Conservation (phyloP, 2,329 filamentous ascomycete species). For the Aspergillus brasiliensis region DNA sequence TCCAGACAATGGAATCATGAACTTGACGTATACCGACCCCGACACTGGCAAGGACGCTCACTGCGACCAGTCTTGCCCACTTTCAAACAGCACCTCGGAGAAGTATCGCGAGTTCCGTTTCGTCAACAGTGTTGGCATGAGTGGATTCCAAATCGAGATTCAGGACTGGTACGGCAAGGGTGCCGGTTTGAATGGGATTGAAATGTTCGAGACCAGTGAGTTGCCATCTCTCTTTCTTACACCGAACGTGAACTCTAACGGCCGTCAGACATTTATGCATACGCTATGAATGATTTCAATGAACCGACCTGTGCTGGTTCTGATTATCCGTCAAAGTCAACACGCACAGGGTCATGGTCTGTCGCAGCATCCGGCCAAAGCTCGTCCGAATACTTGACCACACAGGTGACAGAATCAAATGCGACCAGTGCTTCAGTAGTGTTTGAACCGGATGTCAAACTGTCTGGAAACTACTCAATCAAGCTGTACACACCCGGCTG, state of each 20-base stretch:
- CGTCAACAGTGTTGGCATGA: conserved; percentile 86
- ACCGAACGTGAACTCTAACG: conserved; percentile 16
- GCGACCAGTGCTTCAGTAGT: conserved; percentile 68
- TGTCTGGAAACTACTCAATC: conserved; percentile 89
- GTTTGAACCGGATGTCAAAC: conserved; percentile 72
- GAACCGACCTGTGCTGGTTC: conserved; percentile 76
- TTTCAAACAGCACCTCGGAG: conserved; percentile 68
- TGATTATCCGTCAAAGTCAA: conserved; percentile 66
- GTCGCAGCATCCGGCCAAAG: conserved; percentile 68
- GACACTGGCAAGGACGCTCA: conserved; percentile 65
- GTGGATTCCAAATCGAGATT: conserved; percentile 80
- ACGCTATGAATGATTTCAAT: conserved; percentile 85
- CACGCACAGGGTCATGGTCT: conserved; percentile 72
- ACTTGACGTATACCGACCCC: conserved; percentile 86
- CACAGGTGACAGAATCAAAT: conserved; percentile 61
- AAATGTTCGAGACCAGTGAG: conserved; percentile 75
- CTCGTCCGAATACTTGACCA: conserved; percentile 74
- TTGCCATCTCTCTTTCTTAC: conserved; percentile 10
- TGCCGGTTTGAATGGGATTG: conserved; percentile 80
- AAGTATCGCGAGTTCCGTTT: conserved; percentile 88
- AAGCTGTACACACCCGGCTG: conserved; percentile 94
- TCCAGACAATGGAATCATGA: conserved; percentile 91
- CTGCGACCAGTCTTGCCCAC: conserved; percentile 83
- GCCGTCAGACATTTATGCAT: conserved; percentile 70
- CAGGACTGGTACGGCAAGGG: conserved; percentile 84